Conservation (phyloP, 2,329 filamentous ascomycete species). For the Chaetomiaceae sp. region DNA sequence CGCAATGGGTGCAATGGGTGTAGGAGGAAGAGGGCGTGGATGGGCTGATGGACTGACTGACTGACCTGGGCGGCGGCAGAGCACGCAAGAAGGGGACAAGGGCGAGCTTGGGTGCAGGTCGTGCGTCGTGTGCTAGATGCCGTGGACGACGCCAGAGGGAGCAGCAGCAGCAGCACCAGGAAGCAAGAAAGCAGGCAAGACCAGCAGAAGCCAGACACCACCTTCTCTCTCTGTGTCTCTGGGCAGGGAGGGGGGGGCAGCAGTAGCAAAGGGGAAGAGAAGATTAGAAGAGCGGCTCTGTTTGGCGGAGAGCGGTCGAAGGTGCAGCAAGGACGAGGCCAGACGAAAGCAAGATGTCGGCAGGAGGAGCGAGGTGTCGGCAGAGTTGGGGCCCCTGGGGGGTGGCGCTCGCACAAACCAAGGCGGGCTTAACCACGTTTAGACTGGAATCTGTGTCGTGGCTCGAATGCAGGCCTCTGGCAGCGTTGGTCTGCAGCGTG, state of each 20-base stretch:
- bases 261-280: slow-evolving; percentile 14
- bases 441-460: slow-evolving; percentile 36
- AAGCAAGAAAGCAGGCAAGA: neutral
- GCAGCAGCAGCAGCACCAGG: neutral
- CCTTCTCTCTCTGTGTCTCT: neutral
- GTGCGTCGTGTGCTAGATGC: slow-evolving; percentile 16
- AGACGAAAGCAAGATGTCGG: slow-evolving; percentile 9
- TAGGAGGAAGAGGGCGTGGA: slow-evolving; percentile 13
- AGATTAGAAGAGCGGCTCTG: slow-evolving; percentile 23
- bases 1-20: slow-evolving; percentile 14
- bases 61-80: slow-evolving; percentile 8
- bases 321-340: slow-evolving; percentile 18
- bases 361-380: slow-evolving; percentile 20
- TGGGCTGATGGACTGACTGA: slow-evolving; percentile 25
- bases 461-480: slow-evolving; percentile 37
- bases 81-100: slow-evolving; percentile 12
- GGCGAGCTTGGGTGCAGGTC: slow-evolving; percentile 11
- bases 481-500: slow-evolving; percentile 30
- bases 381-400: slow-evolving; percentile 20
- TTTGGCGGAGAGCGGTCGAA: slow-evolving; percentile 24
- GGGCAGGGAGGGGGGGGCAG: neutral
- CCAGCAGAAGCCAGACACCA: neutral
- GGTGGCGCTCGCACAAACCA: slow-evolving; percentile 23
- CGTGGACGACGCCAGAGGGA: slow-evolving; percentile 9
- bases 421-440: slow-evolving; percentile 32